phyloP scores from a whole-genome alignment of 2,329 filamentous ascomycete genomes.

The Neofusicoccum kwambonambiense region DNA sequence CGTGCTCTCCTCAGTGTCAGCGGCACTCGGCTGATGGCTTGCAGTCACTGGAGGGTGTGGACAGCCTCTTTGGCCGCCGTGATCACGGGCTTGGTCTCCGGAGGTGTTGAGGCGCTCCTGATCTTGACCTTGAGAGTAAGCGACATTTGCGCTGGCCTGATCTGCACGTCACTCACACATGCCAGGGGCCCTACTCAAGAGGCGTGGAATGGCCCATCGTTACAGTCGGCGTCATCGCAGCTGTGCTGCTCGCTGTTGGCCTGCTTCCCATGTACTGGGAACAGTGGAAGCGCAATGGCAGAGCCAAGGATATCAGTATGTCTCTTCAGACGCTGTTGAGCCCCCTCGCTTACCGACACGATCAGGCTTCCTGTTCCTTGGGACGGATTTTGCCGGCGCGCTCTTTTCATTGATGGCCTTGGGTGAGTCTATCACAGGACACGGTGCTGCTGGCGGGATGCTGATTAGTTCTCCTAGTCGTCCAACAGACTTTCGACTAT shows the following conservation, averaged over 20 bases:
- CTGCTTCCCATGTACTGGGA: conserved; percentile 62
- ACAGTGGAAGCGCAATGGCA: conserved; percentile 59
- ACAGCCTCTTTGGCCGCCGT: conserved; percentile 47
- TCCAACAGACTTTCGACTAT: conserved; percentile 61
- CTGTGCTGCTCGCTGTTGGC: conserved; percentile 56
- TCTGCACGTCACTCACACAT: not conserved
- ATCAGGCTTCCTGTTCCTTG: conserved; percentile 56
- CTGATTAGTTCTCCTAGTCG: conserved; percentile 41
- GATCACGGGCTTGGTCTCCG: conserved; percentile 46
- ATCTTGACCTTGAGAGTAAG: conserved; percentile 57
- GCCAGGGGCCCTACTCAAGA: conserved; percentile 53
- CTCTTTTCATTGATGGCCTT: conserved; percentile 64
- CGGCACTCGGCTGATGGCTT: conserved; percentile 24
- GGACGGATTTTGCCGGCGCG: conserved; percentile 60
- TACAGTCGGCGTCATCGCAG: conserved; percentile 58
- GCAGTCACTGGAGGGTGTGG: conserved; percentile 48
- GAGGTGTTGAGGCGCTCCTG: conserved; percentile 54
- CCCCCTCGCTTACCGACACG: not conserved
- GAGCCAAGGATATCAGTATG: conserved; percentile 61
- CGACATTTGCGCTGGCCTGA: not conserved
- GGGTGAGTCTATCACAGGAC: conserved; percentile 38
- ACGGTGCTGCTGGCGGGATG: too few relatives aligned
- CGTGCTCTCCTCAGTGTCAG: not conserved
- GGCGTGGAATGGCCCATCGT: conserved; percentile 56
- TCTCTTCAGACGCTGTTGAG: not conserved